Evolutionary conservation across 2,329 filamentous ascomycete species (phyloP), one percentile per base, ranked within the genome.

Genomic region (Gliomastix tumulicola): DNA sequence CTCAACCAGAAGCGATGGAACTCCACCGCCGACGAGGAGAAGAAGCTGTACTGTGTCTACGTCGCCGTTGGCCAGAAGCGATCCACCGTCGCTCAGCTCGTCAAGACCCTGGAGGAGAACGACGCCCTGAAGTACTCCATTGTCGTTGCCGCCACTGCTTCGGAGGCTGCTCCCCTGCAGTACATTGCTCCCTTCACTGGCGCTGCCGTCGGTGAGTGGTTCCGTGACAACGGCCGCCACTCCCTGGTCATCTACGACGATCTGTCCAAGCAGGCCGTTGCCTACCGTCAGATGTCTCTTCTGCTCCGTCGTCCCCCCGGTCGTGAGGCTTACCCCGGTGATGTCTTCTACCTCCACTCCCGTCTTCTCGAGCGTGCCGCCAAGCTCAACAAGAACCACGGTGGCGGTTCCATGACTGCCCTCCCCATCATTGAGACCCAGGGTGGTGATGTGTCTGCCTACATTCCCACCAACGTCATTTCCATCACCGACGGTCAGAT

Each of bases 401-500:
- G 89, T 62, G 88, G 87, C 71, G 92, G 92, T 65, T 97, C 90
- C 55, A 79, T 97, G 69, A 98, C 92, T 69, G 90, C 92, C 51
- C 84, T 98, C 46, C 92, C 92, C 62, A 66, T 97, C 70, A 97
- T 98, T 65, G 92, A 98, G 80, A 98, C 92, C 65, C 92, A 97
- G 79, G 92, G 92, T 80, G 92, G 92, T 87, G 92, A 98, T 72
- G 92, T 98, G 62, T 97, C 92, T 56, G 92, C 92, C 56, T 98
- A 97, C 73, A 97, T 98, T 80, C 92, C 92, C 59, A 98, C 92
- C 74, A 98, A 97, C 79, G 92, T 97, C 74, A 98, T 98, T 81
- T 97, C 90, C 67, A 98, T 98, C 64, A 98, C 92, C 56, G 92
- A 97, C 61, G 92, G 92, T 48, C 92, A 98, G 76, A 97, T 98